Conservation (phyloP, 2,329 filamentous ascomycete species). For the Aspergillus eucalypticola region DNA sequence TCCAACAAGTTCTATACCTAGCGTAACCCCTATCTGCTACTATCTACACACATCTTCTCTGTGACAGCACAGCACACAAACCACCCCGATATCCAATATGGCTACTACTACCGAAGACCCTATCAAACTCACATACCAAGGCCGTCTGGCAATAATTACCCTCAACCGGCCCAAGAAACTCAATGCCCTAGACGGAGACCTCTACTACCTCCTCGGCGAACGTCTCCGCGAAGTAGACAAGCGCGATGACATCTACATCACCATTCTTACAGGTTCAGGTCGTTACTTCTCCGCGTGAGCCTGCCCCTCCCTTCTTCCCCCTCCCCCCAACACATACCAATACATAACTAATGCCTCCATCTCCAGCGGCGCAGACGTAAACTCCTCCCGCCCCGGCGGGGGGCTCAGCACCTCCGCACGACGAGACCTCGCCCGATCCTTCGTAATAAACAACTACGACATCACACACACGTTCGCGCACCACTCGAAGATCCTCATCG, state of each 20-base stretch:
- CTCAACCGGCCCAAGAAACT: constrained; percentile 85
- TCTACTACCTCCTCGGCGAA: constrained; percentile 76
- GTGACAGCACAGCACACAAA: background rate
- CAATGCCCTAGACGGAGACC: constrained; percentile 70
- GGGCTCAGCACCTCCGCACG: constrained; percentile 46
- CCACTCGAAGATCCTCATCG: constrained; percentile 90
- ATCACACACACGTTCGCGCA: constrained; percentile 86
- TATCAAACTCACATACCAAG: constrained; percentile 63
- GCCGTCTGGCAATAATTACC: constrained; percentile 78
- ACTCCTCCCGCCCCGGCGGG: constrained; percentile 51
- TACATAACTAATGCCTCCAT: background rate
- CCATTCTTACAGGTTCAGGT: constrained; percentile 79
- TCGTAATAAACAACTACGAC: constrained; percentile 86
- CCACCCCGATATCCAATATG: constrained; percentile 20
- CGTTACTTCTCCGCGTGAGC: constrained; percentile 80
- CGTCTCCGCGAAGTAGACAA: constrained; percentile 74
- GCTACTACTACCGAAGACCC: constrained; percentile 40
- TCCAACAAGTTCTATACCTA: background rate
- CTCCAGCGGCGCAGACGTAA: constrained; percentile 75
- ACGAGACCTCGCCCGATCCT: constrained; percentile 66
- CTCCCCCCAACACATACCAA: background rate
- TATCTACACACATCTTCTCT: background rate
- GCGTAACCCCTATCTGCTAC: background rate
- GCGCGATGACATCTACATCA: constrained; percentile 79
- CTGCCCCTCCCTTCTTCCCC: background rate